Percentiles rank a stretch among this genome's conserved stretches.
phyloP scores from a whole-genome alignment of 1,284 basidiomycete species.

The Papiliotrema nemorosa region DNA sequence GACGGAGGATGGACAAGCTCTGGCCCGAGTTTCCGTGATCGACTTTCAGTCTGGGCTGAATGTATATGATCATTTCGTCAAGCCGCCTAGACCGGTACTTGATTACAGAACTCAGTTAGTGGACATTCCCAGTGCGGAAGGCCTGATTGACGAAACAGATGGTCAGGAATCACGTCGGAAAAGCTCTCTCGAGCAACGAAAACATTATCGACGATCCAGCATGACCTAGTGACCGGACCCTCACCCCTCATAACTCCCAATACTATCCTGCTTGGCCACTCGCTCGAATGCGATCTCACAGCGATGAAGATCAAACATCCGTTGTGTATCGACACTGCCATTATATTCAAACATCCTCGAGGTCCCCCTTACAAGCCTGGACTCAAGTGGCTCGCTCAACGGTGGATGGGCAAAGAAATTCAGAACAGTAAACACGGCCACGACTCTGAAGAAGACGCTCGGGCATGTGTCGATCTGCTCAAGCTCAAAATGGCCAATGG shows the following conservation, averaged over 20 bases:
- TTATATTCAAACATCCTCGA: slow-evolving; percentile 82
- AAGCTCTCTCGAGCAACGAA: slow-evolving; percentile 65
- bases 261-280: slow-evolving; percentile 88
- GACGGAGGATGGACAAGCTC: slow-evolving; percentile 79
- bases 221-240: slow-evolving; percentile 58
- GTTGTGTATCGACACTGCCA: slow-evolving; percentile 79
- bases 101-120: slow-evolving; percentile 81
- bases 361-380: slow-evolving; percentile 86
- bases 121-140: background rate
- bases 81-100: slow-evolving; percentile 70
- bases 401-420: slow-evolving; percentile 82
- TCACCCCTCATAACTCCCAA: slow-evolving; percentile 56
- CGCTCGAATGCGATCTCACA: slow-evolving; percentile 82
- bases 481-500: slow-evolving; percentile 73
- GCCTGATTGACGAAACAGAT: slow-evolving; percentile 54
- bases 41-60: slow-evolving; percentile 67
- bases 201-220: slow-evolving; percentile 70
- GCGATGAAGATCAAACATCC: slow-evolving; percentile 79
- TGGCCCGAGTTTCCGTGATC: slow-evolving; percentile 77
- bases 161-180: slow-evolving; percentile 83
- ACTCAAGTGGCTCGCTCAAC: slow-evolving; percentile 85
- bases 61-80: slow-evolving; percentile 80
- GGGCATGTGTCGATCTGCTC: slow-evolving; percentile 76
- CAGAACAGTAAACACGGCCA: slow-evolving; percentile 73
- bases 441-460: slow-evolving; percentile 86